Conservation (phyloP, 257 asterid genomes). For the Solanum corneliomulleri region DNA sequence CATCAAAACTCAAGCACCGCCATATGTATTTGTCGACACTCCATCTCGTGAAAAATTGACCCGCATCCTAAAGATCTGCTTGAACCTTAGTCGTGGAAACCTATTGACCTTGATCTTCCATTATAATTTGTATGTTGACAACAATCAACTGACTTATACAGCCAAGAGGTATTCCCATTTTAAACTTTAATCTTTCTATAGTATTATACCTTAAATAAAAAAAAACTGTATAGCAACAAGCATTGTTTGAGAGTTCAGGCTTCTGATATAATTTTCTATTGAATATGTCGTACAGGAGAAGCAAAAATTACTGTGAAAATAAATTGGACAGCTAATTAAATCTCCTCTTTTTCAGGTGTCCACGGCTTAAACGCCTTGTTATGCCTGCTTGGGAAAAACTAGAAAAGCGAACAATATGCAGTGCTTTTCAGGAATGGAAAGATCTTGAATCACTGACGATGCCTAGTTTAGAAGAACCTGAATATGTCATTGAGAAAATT, state of each 20-base stretch:
- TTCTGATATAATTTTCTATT: neutral
- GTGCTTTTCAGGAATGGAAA: slow-evolving; percentile 42
- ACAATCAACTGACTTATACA: slow-evolving; percentile 52
- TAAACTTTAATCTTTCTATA: neutral
- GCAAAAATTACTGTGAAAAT: neutral
- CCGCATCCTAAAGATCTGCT: slow-evolving; percentile 46
- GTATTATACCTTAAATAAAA: neutral
- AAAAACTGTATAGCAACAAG: neutral
- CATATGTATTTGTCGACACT: slow-evolving; percentile 58
- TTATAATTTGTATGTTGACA: slow-evolving; percentile 49
- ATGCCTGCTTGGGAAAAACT: slow-evolving; percentile 2
- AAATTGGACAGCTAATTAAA: neutral
- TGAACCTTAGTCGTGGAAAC: slow-evolving; percentile 50
- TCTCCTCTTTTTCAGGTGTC: neutral
- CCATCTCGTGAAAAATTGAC: slow-evolving; percentile 54
- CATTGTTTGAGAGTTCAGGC: neutral
- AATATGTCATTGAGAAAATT: slow-evolving; percentile 52
- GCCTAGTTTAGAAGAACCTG: slow-evolving; percentile 64
- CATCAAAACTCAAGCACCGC: slow-evolving; percentile 46
- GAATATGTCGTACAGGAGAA: neutral
- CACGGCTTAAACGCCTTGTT: neutral
- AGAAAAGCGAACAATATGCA: slow-evolving; percentile 47
- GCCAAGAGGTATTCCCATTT: slow-evolving; percentile 46
- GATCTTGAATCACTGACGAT: slow-evolving; percentile 66
- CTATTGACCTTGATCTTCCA: slow-evolving; percentile 53